Evolutionary conservation across 345 rosid genomes (phyloP).

Genomic region (Euclidium syriacum): DNA sequence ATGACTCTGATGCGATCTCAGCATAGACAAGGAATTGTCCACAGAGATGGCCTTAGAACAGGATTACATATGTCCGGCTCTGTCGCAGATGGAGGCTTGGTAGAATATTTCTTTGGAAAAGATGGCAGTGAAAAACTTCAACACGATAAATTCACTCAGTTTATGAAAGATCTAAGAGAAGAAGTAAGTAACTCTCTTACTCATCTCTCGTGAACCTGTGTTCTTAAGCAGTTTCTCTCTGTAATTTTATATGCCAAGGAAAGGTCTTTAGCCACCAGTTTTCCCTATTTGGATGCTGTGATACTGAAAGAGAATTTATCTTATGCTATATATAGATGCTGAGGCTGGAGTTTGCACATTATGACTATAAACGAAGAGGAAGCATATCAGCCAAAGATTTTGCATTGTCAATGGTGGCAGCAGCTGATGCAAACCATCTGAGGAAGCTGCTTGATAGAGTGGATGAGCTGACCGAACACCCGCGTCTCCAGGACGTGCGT

Average conservation of each 20-base stretch:
- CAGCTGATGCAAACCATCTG: conserved; percentile 80
- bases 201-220: not conserved
- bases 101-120: conserved; percentile 77
- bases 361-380: conserved; percentile 66
- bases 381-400: conserved; percentile 86
- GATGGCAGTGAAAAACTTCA: conserved; percentile 61
- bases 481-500: conserved; percentile 46
- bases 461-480: conserved; percentile 44
- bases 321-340: conserved; percentile 45
- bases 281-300: not conserved
- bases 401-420: conserved; percentile 89
- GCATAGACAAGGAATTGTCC: conserved; percentile 70
- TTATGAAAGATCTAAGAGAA: conserved; percentile 61
- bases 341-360: conserved; percentile 84
- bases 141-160: conserved; percentile 70
- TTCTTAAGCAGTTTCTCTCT: no score
- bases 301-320: not conserved
- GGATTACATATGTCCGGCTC: conserved; percentile 60
- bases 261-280: not conserved
- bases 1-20: conserved; percentile 87
- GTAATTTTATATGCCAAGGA: no score
- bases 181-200: conserved; percentile 47
- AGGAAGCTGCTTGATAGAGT: conserved; percentile 63
- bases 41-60: conserved; percentile 61
- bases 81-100: conserved; percentile 82